phyloP scores from a whole-genome alignment of 495 filamentous ascomycete species.

The Neurospora pannonica region DNA sequence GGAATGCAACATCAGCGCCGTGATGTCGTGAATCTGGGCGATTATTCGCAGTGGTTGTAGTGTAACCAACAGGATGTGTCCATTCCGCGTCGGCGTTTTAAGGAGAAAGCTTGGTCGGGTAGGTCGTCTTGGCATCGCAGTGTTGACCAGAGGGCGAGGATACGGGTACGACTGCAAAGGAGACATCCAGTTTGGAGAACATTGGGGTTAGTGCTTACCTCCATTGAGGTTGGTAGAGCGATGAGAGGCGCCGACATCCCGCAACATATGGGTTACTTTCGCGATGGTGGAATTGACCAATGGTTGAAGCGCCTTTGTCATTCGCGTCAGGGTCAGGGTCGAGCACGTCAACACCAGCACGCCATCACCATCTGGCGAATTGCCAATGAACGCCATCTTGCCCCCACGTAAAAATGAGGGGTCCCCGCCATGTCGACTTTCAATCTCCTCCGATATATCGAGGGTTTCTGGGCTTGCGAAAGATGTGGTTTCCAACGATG shows the following conservation, averaged over 20 bases:
- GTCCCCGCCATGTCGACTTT: not conserved
- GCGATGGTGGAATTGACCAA: slow-evolving; percentile 1
- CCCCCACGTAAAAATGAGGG: not conserved
- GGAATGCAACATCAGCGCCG: not conserved
- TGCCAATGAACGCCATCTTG: not conserved
- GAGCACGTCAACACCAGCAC: slow-evolving; percentile 18
- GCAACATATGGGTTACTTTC: not conserved
- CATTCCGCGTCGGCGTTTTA: not conserved
- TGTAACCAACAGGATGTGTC: not conserved
- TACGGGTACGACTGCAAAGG: not conserved
- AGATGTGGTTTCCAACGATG: not conserved
- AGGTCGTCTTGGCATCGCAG: not conserved
- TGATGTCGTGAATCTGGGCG: not conserved
- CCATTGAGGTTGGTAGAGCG: not conserved
- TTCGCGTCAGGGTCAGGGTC: slow-evolving; percentile 9
- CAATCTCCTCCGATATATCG: not conserved
- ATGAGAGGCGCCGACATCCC: not conserved
- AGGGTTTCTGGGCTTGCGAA: not conserved
- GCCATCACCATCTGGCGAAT: slow-evolving; percentile 3
- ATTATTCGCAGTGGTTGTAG: not conserved
- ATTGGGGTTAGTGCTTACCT: not conserved
- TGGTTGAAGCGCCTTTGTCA: not conserved
- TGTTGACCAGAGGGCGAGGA: not conserved
- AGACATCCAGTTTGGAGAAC: too few relatives aligned
- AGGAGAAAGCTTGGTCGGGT: not conserved